Evolutionary conservation across 768 basidiomycete genomes (phyloP).

Genomic region (Lactifluus echinatus): DNA sequence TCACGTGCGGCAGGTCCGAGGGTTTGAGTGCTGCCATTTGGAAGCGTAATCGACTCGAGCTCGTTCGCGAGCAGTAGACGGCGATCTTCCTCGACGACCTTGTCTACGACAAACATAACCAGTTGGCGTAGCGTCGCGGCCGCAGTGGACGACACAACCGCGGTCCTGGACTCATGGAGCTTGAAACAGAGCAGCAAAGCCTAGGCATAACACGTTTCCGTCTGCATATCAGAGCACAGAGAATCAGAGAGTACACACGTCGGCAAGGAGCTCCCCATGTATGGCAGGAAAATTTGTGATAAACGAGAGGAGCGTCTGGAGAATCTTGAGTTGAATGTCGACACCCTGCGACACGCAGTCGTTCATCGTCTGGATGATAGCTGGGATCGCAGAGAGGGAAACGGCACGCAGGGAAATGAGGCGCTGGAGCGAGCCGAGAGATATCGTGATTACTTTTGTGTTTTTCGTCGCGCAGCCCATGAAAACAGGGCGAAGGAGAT

Average conservation of each 20-base stretch:
- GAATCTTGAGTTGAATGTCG: conserved; percentile 89
- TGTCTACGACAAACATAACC: conserved; percentile 97
- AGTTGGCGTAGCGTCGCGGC: conserved; percentile 93
- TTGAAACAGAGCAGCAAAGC: conserved; percentile 91
- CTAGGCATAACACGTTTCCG: conserved; percentile 31
- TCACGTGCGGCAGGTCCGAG: conserved; percentile 76
- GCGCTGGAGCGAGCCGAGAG: conserved; percentile 83
- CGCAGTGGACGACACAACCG: conserved; percentile 94
- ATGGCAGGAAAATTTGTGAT: conserved; percentile 82
- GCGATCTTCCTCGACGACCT: conserved; percentile 74
- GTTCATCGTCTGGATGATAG: conserved; percentile 76
- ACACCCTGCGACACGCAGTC: conserved; percentile 90
- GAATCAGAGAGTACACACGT: conserved; percentile 43
- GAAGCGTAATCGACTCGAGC: conserved; percentile 43
- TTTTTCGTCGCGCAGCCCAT: conserved; percentile 93
- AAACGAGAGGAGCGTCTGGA: conserved; percentile 86
- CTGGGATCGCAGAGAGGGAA: conserved; percentile 65
- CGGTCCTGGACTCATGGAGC: conserved; percentile 89
- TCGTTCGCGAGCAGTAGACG: conserved; percentile 28
- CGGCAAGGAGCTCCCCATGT: conserved; percentile 70
- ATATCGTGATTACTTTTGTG: conserved; percentile 89
- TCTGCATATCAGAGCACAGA: not conserved
- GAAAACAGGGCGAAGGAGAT: conserved; percentile 78
- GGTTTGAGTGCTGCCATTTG: conserved; percentile 54
- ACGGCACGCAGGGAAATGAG: conserved; percentile 83